Conservation (phyloP, 2,329 filamentous ascomycete genomes). For the Ceratocystis smalleyi region DNA sequence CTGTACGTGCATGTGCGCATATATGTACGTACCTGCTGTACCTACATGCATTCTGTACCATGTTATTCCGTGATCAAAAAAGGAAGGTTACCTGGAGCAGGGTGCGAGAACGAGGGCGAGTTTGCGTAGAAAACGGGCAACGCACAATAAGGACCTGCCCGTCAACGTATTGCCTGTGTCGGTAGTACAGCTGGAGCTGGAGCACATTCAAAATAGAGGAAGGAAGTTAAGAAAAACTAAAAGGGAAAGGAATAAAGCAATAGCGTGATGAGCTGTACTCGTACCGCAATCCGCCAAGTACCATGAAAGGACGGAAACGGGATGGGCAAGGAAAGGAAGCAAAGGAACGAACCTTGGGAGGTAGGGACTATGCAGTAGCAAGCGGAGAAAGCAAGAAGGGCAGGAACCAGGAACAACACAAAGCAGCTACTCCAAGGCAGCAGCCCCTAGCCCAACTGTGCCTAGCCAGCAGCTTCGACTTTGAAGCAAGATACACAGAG, state of each 20-base stretch:
- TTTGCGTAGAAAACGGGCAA: background rate
- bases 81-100: background rate
- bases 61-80: background rate
- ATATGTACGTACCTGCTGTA: background rate
- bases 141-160: background rate
- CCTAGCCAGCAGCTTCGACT: background rate
- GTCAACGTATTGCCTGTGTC: background rate
- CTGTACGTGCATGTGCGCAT: background rate
- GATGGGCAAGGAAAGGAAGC: slow-evolving; percentile 17
- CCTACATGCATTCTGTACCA: background rate
- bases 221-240: background rate
- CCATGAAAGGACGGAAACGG: slow-evolving; percentile 11
- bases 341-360: background rate
- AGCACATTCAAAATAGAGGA: background rate
- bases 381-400: slow-evolving; percentile 6
- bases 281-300: background rate
- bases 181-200: background rate
- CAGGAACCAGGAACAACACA: background rate
- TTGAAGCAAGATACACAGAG: background rate
- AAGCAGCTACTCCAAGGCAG: background rate
- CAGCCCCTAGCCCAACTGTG: background rate
- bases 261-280: background rate
- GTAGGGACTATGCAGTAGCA: background rate
- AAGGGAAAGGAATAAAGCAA: background rate
- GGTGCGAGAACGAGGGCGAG: background rate